Base-by-base conservation (phyloP, 2,329 filamentous ascomycete genomes). In the Paracoccidioides lutzii region DNA sequence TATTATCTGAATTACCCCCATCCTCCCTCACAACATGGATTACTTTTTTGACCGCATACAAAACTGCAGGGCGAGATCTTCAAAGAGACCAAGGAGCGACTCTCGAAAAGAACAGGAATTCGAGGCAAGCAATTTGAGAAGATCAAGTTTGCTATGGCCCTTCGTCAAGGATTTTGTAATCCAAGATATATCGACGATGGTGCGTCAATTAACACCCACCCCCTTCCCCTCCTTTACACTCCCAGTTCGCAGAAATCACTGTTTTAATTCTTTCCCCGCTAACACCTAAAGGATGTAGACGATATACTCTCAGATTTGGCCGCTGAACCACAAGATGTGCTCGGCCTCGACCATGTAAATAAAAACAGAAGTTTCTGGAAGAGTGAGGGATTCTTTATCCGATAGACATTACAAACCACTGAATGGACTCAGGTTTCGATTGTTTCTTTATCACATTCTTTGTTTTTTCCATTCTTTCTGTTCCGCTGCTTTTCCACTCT, bases 111-210 rank as follows among this genome's bases (percentile, higher is more conserved):
- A 57, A 95, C 88, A 0, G 90, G 90, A 32, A 84, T 98, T 73
- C 96, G 96, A 73, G 94, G 93, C 70, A 98, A 98, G 77, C 89
- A 89, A 61, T 90, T 98, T 63, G 91, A 98, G 71, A 97, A 97
- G 78, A 93, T 98, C 71, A 96, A 94, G 72, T 96, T 98, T 75
- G 87, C 90, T 5, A 73, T 95, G 37, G 80, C 96, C 53, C 77
- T 83, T 69, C 78, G 87, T 68, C 63, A 73, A 63, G 78, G 82
- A 53, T 94, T 88, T 71, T 83, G 86, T 42, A 89, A 86, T 66
- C 86, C 90, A 32, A 80, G 82, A 58, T 94, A 94, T 73, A 76
- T 98, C 49, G 83, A 85, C 62, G 93, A 97, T 73, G 90, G 91
- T 95, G 75, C 77, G 84, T 46, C 33, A 14, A 15, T n/a, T 32